These are phyloP conservation scores for Chlamydomonas sp. DNA, from an alignment of 139 green algal genomes.

Conservation along the genomic window DNA sequence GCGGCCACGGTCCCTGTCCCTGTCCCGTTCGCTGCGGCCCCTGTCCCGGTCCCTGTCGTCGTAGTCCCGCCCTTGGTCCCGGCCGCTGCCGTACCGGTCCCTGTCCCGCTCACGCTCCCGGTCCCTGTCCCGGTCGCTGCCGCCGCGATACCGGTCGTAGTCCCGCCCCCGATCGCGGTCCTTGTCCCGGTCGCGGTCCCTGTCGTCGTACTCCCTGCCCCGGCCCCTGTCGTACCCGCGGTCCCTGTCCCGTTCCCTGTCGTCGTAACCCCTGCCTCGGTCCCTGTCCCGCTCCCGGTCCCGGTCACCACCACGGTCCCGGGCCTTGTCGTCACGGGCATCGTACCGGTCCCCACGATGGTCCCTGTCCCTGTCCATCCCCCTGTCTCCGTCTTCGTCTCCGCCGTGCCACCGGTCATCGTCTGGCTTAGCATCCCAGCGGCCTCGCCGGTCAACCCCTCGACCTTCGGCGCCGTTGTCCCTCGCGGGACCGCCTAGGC, in stretches of 20 bases:
- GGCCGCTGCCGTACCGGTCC: neutral
- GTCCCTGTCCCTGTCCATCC: neutral
- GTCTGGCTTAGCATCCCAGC: too few species aligned
- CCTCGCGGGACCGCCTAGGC: neutral
- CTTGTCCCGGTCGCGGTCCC: neutral
- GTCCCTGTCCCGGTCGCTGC: neutral
- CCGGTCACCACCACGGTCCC: neutral
- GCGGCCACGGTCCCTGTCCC: constrained; percentile 1
- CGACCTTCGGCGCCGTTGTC: neutral
- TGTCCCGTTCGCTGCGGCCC: constrained; percentile 14
- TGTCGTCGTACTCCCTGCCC: neutral
- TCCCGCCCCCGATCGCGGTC: neutral
- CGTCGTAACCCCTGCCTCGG: neutral
- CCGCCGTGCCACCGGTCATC: too few species aligned
- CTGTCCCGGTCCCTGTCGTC: neutral
- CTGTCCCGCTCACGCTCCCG: constrained; percentile 8
- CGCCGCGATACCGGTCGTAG: neutral
- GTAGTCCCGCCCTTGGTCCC: neutral
- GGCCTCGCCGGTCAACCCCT: too few species aligned
- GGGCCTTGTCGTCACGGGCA: neutral
- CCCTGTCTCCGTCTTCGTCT: too few species aligned
- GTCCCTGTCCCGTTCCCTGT: neutral
- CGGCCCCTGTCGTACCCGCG: neutral
- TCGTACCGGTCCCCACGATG: neutral
- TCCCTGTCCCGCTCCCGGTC: too few species aligned